Percentiles rank a stretch among this genome's conserved stretches.
phyloP scores from a whole-genome alignment of 2,329 filamentous ascomycete genomes.

The Ophiostoma perfectum region DNA sequence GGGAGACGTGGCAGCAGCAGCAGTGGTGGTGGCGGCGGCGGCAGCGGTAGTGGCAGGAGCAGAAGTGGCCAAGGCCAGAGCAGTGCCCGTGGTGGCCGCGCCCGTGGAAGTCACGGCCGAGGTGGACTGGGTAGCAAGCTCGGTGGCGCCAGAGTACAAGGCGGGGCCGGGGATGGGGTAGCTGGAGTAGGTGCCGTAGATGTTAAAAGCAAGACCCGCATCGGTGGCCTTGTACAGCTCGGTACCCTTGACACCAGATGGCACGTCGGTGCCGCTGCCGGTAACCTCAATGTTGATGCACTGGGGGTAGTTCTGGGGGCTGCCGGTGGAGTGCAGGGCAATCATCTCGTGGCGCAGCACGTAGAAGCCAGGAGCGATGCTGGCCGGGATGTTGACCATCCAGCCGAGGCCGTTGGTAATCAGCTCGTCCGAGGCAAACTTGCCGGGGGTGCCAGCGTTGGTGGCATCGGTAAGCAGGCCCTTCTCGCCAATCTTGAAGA shows the following conservation, averaged over 20 bases:
- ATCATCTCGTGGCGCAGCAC: conserved; percentile 50
- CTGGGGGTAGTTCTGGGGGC: conserved; percentile 26
- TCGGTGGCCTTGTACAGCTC: conserved; percentile 25
- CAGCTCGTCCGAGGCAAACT: conserved; percentile 39
- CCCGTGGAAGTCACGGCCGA: conserved; percentile 4
- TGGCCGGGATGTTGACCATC: conserved; percentile 43
- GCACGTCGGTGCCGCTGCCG: conserved; percentile 23
- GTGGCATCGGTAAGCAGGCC: conserved; percentile 32
- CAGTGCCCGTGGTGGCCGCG: conserved; percentile 12
- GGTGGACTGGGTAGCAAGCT: conserved; percentile 12
- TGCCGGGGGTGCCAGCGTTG: conserved; percentile 23
- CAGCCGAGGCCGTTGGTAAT: conserved; percentile 48
- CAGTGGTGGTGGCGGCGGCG: background rate
- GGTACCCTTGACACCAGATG: conserved; percentile 23
- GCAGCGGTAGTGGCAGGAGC: background rate
- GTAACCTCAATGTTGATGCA: conserved; percentile 26
- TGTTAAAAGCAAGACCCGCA: conserved; percentile 25
- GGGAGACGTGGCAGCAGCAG: background rate
- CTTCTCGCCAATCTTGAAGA: conserved; percentile 34
- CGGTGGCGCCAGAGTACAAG: conserved; percentile 29
- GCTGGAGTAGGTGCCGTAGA: conserved; percentile 23
- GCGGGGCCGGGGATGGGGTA: conserved; percentile 27
- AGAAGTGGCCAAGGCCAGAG: background rate
- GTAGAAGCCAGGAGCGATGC: conserved; percentile 45
- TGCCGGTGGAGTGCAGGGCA: conserved; percentile 26